Evolutionary conservation across 352 stramenopile genomes (phyloP).

Genomic region (Phytophthora crassamura): DNA sequence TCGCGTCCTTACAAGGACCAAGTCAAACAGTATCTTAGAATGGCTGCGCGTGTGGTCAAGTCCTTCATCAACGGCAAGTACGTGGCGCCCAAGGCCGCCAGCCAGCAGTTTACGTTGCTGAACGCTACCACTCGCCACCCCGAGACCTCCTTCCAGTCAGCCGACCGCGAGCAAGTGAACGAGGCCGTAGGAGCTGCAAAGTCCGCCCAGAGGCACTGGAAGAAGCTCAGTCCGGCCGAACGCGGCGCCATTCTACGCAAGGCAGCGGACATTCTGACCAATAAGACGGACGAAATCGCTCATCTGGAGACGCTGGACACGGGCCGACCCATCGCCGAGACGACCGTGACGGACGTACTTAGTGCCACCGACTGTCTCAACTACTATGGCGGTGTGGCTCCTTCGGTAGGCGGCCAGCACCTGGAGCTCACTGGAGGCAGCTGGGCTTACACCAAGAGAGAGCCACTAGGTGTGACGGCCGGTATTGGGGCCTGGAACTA

Average conservation of each 20-base stretch:
- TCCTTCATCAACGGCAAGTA: slow-evolving; percentile 83
- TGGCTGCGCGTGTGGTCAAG: slow-evolving; percentile 47
- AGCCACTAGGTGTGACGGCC: slow-evolving; percentile 75
- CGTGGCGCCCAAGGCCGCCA: slow-evolving; percentile 28
- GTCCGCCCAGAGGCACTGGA: slow-evolving; percentile 71
- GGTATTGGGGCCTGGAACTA: slow-evolving; percentile 89
- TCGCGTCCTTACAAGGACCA: not conserved
- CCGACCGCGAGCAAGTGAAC: slow-evolving; percentile 55
- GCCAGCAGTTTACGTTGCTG: slow-evolving; percentile 56
- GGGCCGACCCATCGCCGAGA: slow-evolving; percentile 79
- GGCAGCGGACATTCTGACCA: slow-evolving; percentile 65
- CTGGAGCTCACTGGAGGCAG: slow-evolving; percentile 67
- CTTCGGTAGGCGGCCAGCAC: slow-evolving; percentile 74
- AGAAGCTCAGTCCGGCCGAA: slow-evolving; percentile 58
- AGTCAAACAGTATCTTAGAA: slow-evolving; percentile 1
- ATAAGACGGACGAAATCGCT: slow-evolving; percentile 69
- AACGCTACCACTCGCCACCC: slow-evolving; percentile 58
- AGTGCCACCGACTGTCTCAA: slow-evolving; percentile 82
- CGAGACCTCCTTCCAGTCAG: slow-evolving; percentile 62
- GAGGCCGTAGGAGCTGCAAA: slow-evolving; percentile 52
- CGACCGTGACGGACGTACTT: slow-evolving; percentile 66
- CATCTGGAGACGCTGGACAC: slow-evolving; percentile 82
- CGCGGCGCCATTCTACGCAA: slow-evolving; percentile 71
- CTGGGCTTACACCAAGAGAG: slow-evolving; percentile 81
- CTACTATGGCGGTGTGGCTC: slow-evolving; percentile 75